Conservation (phyloP, 805 yeast genomes). For the Starmerella sp. region DNA sequence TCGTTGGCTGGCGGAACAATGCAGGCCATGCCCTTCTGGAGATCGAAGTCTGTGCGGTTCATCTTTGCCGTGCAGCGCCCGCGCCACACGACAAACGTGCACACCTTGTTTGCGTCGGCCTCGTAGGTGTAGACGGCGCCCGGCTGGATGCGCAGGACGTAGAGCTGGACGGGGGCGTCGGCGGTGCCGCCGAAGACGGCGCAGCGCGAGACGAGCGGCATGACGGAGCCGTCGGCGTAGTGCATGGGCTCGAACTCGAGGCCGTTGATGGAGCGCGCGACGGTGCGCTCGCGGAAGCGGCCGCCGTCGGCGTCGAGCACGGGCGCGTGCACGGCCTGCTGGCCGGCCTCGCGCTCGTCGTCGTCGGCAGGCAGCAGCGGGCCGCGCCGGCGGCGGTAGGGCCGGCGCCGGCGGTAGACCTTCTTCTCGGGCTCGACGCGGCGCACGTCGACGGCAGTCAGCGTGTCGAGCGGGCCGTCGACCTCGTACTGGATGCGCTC, state of each 20-base stretch:
- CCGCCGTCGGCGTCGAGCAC: conserved; percentile 9
- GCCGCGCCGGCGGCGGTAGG: conserved; percentile 7
- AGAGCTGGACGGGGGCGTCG: conserved; percentile 9
- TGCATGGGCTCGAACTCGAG: conserved; percentile 9
- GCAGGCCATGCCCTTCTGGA: conserved; percentile 18
- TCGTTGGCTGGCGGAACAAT: conserved; percentile 21
- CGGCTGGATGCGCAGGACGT: conserved; percentile 13
- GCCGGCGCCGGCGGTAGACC: conserved; percentile 7
- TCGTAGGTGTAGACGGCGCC: conserved; percentile 12
- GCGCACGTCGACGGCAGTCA: conserved; percentile 19
- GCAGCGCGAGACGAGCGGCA: conserved; percentile 9
- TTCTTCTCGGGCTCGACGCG: conserved; percentile 16
- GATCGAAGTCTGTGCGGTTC: conserved; percentile 12
- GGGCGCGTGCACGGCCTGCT: conserved; percentile 8
- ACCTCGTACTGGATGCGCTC: conserved; percentile 18
- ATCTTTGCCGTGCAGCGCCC: conserved; percentile 16
- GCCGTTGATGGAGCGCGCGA: conserved; percentile 15
- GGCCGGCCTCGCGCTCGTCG: conserved; percentile 3
- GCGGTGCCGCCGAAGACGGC: conserved; percentile 9
- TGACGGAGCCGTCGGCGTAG: conserved; percentile 4
- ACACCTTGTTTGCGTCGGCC: conserved; percentile 15
- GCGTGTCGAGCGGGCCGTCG: conserved; percentile 8
- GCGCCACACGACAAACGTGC: conserved; percentile 19
- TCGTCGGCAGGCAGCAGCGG: conserved; percentile 1
- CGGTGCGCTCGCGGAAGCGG: conserved; percentile 14